Conservation (phyloP, 768 basidiomycete species). For the Erythrobasidium yunnanense region DNA sequence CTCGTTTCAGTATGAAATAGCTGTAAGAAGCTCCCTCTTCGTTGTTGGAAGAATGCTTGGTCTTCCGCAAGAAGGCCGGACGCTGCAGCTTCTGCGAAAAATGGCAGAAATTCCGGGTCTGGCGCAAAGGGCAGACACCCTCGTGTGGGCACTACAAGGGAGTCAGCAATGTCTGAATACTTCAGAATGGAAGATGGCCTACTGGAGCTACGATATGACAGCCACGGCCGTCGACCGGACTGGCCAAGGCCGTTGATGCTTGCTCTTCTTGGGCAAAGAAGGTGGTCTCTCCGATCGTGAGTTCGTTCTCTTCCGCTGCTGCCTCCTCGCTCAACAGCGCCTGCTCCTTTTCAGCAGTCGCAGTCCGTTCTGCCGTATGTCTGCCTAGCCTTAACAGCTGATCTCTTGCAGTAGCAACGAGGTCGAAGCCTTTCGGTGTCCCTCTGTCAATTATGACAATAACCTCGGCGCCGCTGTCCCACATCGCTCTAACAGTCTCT, state of each 20-base stretch:
- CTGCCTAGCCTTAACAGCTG: constrained; percentile 49
- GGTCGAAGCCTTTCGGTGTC: constrained; percentile 61
- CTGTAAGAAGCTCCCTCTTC: constrained; percentile 82
- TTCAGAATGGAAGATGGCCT: constrained; percentile 39
- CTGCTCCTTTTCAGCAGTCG: constrained; percentile 5
- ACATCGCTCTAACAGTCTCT: constrained; percentile 67
- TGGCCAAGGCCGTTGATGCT: constrained; percentile 37
- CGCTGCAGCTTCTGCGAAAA: constrained; percentile 81
- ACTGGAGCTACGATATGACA: constrained; percentile 83
- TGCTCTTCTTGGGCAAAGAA: constrained; percentile 14
- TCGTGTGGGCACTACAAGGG: constrained; percentile 76
- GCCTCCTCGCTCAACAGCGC: background rate
- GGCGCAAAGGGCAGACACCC: constrained; percentile 59
- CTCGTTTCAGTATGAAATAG: constrained; percentile 77
- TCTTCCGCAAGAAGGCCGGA: constrained; percentile 70
- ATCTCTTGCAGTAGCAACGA: constrained; percentile 66
- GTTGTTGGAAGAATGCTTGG: constrained; percentile 72
- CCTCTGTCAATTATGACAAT: constrained; percentile 83
- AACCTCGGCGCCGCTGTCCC: constrained; percentile 77
- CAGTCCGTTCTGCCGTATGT: constrained; percentile 47
- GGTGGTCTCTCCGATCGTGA: constrained; percentile 24
- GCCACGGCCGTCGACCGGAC: constrained; percentile 42
- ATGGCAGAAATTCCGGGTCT: constrained; percentile 50
- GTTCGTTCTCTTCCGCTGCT: constrained; percentile 43
- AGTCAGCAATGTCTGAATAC: constrained; percentile 8